Base-by-base conservation (phyloP, 331 rosid species). In the Prunus yedoensis region DNA sequence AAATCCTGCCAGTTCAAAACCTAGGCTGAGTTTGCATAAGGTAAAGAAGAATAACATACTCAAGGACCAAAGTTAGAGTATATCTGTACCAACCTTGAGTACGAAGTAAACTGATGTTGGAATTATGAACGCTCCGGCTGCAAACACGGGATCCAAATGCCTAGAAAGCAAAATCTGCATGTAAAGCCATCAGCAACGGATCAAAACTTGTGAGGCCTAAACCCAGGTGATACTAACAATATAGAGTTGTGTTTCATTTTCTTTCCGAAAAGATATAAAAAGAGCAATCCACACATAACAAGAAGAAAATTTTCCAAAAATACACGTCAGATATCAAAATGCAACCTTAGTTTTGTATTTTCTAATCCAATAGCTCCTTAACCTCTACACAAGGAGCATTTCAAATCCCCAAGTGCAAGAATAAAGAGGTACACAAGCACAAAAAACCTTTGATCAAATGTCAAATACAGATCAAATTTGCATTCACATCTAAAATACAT, bases 91-190 rank as follows among this genome's bases (percentile, higher is more conserved):
- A 74, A 94, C 99, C 99, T 95, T 95, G 80, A 89, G 80, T 60
- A 88, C 49, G 82, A 95, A 89, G 97, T 95, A 92, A 56, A 86
- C 25, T 13, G 99, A 95, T 80, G 96, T 73, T 27, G 99, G 99
- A 82, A 95, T 70, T 56, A 90, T 27, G 71, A 95, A 87, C 76
- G 97, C 99, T 83, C 97, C 99, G 64, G 96, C 86, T 43, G 97
- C 97, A 84, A 90, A 87, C 73, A 81, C 70, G 1, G 92, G 97
- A 75, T 81, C 81, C 81, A 92, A 82, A 86, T 82, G 79, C 81
- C 90, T 83, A 21, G 89, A 82, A 66, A 95, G 89, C 82, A 92
- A 81, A 84, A 92, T 79, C 99, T 95, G 94, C 92, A 89, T 68
- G 81, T 53, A 74, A 73, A 81, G 61, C 18, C 79, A 80, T 70